These are phyloP conservation scores for Aspergillus saccharolyticus DNA, from an alignment of 495 filamentous ascomycete genomes.

Conservation along the genomic window DNA sequence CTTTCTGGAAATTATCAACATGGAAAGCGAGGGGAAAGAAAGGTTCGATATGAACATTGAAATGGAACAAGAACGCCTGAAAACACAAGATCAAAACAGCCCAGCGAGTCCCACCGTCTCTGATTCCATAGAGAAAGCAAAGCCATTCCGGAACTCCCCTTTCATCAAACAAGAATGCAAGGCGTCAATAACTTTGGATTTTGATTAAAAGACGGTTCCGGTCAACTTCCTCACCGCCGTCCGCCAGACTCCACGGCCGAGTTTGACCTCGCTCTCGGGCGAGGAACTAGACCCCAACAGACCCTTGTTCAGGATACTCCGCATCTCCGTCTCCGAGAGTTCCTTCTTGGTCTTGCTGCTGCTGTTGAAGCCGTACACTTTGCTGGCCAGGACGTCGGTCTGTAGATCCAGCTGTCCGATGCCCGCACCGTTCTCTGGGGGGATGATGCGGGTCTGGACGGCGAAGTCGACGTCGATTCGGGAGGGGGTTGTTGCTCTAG, in stretches of 20 bases:
- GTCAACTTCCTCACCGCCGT: constrained; percentile 37
- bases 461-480: constrained; percentile 44
- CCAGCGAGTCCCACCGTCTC: too few species aligned
- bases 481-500: too few species aligned
- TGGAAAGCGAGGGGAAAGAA: neutral
- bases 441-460: constrained; percentile 27
- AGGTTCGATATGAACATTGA: neutral
- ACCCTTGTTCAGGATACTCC: constrained; percentile 31
- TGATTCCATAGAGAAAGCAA: too few species aligned
- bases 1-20: neutral
- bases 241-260: constrained; percentile 41
- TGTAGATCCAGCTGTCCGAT: constrained; percentile 35
- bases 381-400: constrained; percentile 39
- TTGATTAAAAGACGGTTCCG: constrained; percentile 25
- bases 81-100: too few species aligned
- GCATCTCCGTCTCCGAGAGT: constrained; percentile 35
- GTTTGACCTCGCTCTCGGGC: constrained; percentile 9
- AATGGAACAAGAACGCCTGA: too few species aligned
- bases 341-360: constrained; percentile 29
- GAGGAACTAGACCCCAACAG: constrained; percentile 19
- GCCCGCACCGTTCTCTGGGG: constrained; percentile 11
- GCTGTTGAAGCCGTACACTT: constrained; percentile 42
- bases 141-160: too few species aligned
- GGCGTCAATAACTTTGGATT: too few species aligned
- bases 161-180: too few species aligned